A percentile compares a stretch with the other conserved stretches of the same genome.
Conservation (phyloP, 2,329 filamentous ascomycete species). For the Verticillium nubilum region DNA sequence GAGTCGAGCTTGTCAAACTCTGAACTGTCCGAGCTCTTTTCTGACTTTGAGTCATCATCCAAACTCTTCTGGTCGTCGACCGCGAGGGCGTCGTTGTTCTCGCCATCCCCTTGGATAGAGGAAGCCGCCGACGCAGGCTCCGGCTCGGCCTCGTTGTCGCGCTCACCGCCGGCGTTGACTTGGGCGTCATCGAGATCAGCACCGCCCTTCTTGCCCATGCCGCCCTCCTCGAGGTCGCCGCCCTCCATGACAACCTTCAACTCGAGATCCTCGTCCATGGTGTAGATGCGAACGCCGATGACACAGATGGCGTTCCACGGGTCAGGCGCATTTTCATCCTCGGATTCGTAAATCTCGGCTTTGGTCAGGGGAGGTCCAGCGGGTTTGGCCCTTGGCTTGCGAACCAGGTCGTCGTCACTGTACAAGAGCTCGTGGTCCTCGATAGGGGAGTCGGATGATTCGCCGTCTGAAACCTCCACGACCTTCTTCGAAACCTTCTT, state of each 20-base stretch:
- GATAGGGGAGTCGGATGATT: conserved; percentile 55
- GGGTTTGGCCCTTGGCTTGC: conserved; percentile 39
- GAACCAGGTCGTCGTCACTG: conserved; percentile 51
- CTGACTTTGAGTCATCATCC: conserved; percentile 10
- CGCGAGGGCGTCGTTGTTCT: background rate
- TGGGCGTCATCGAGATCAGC: conserved; percentile 53
- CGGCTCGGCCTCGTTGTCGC: conserved; percentile 14
- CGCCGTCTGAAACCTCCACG: conserved; percentile 38
- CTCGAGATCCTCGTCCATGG: conserved; percentile 49
- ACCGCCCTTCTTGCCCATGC: conserved; percentile 52
- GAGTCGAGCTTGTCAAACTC: conserved; percentile 13
- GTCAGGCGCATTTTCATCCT: conserved; percentile 51
- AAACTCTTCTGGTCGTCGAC: background rate
- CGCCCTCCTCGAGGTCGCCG: conserved; percentile 45
- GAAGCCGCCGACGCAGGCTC: background rate
- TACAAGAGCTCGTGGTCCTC: conserved; percentile 56
- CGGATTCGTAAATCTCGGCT: conserved; percentile 40
- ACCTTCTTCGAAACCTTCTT: conserved; percentile 24
- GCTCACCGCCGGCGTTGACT: conserved; percentile 46
- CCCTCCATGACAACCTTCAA: conserved; percentile 52
- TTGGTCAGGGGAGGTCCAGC: conserved; percentile 24
- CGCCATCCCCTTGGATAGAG: background rate
- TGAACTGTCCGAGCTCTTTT: conserved; percentile 9
- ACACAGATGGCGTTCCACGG: conserved; percentile 61
- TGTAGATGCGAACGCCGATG: conserved; percentile 56